Evolutionary conservation across 441 rosid species (phyloP).

Genomic region (Flueggea neowawraea): DNA sequence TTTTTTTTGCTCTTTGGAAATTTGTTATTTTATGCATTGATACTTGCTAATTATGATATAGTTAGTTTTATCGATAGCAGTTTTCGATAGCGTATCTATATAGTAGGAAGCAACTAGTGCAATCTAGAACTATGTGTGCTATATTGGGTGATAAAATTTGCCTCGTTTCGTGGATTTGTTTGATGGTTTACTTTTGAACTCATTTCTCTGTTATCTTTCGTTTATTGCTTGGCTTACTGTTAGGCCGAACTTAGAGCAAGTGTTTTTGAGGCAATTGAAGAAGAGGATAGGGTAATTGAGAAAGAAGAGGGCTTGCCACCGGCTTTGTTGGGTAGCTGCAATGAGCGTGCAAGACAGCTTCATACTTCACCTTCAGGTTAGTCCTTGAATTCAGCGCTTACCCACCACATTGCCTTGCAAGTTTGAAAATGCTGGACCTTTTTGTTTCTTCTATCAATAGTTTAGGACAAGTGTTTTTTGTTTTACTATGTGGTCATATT

Average conservation of each 20-base stretch:
- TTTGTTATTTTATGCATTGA: background rate
- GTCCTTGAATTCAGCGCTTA: slow-evolving; percentile 4
- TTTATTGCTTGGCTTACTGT: slow-evolving; percentile 1
- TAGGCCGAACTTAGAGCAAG: slow-evolving; percentile 98
- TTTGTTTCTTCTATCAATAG: slow-evolving; percentile 2
- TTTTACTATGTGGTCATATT: too few relatives aligned
- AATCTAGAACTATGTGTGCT: too few relatives aligned
- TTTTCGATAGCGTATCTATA: too few relatives aligned
- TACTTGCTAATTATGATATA: background rate
- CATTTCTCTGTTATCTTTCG: background rate
- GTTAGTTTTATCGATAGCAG: background rate
- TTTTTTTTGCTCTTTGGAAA: background rate
- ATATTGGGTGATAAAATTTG: too few relatives aligned
- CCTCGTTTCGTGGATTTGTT: background rate
- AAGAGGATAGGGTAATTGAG: slow-evolving; percentile 81
- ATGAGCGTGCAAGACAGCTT: slow-evolving; percentile 83
- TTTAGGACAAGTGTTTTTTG: too few relatives aligned
- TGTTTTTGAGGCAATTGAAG: slow-evolving; percentile 98
- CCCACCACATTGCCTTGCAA: background rate
- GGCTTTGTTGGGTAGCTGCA: slow-evolving; percentile 94
- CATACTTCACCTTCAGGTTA: slow-evolving; percentile 95
- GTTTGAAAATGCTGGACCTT: background rate
- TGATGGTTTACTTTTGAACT: background rate
- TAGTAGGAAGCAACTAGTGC: too few relatives aligned
- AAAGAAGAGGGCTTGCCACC: slow-evolving; percentile 79